Percentiles rank a stretch among this genome's conserved stretches.
Evolutionary conservation across 805 yeast species (phyloP).

Genomic region (Spathaspora hagerdaliae): DNA sequence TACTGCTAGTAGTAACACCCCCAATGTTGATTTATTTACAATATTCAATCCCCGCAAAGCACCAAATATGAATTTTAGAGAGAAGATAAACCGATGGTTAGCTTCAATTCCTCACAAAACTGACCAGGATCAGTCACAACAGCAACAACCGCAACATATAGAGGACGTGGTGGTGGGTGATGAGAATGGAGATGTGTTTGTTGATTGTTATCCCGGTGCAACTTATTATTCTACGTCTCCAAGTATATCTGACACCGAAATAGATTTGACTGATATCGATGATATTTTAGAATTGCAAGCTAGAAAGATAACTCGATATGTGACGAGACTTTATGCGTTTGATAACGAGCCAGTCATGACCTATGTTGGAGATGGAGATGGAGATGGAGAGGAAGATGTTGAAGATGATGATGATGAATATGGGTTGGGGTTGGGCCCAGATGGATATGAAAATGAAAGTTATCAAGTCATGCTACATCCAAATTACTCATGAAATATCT

Average conservation of each 20-base stretch:
- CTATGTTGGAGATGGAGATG: slow-evolving; percentile 10
- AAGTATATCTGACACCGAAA: slow-evolving; percentile 8
- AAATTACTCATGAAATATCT: background rate
- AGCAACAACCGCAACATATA: background rate
- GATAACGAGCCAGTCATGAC: slow-evolving; percentile 19
- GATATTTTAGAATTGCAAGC: slow-evolving; percentile 52
- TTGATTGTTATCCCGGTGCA: slow-evolving; percentile 49
- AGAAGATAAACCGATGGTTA: slow-evolving; percentile 67
- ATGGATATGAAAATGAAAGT: slow-evolving; percentile 24
- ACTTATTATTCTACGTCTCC: slow-evolving; percentile 26
- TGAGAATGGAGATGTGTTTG: slow-evolving; percentile 13
- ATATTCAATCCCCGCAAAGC: slow-evolving; percentile 59
- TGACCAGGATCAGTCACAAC: slow-evolving; percentile 7
- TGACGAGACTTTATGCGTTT: slow-evolving; percentile 34
- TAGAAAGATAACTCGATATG: slow-evolving; percentile 44
- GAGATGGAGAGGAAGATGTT: slow-evolving; percentile 24
- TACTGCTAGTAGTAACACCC: too few species aligned
- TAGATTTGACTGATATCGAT: slow-evolving; percentile 16
- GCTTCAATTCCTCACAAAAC: slow-evolving; percentile 43
- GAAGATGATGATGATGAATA: slow-evolving; percentile 24
- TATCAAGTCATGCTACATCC: slow-evolving; percentile 10
- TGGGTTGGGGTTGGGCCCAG: too few species aligned
- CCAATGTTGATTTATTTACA: too few species aligned
- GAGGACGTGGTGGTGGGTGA: slow-evolving; percentile 14
- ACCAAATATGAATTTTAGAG: slow-evolving; percentile 59